Percentiles rank a stretch among this genome's conserved stretches.
phyloP scores from a whole-genome alignment of 2,329 filamentous ascomycete species.

The Ciborinia camelliae region DNA sequence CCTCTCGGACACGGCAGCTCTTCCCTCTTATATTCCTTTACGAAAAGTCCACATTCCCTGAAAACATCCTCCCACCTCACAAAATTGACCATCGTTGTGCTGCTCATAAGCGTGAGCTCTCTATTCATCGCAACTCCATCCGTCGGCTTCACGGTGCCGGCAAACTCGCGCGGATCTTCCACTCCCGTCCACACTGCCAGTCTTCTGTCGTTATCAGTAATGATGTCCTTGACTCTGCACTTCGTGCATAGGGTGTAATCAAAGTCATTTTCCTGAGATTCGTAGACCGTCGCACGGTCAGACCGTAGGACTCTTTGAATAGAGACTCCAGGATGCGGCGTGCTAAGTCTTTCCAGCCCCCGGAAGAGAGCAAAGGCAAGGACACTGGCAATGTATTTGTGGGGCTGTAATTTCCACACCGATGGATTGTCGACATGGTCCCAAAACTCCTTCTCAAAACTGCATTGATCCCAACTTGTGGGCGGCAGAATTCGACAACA shows the following conservation, averaged over 20 bases:
- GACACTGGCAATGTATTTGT: background rate
- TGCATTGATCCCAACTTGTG: background rate
- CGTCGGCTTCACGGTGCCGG: background rate
- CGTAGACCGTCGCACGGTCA: background rate
- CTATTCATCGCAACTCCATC: background rate
- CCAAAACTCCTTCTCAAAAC: background rate
- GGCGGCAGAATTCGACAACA: background rate
- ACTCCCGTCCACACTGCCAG: background rate
- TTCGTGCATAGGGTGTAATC: background rate
- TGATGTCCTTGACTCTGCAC: background rate
- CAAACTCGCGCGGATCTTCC: too few species aligned
- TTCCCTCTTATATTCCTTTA: background rate
- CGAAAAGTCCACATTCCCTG: background rate
- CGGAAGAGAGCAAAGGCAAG: background rate
- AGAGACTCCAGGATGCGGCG: background rate
- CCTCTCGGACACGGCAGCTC: background rate
- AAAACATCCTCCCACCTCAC: slow-evolving; percentile 1
- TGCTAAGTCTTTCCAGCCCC: background rate
- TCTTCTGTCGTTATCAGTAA: slow-evolving; percentile 4
- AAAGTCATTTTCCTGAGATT: background rate
- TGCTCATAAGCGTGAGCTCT: too few species aligned
- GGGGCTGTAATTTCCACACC: background rate
- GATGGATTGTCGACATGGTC: background rate
- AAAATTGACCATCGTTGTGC: too few species aligned
- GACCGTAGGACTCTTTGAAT: background rate